Conservation (phyloP, 306 rosid species). For the Citrullus amarus region DNA sequence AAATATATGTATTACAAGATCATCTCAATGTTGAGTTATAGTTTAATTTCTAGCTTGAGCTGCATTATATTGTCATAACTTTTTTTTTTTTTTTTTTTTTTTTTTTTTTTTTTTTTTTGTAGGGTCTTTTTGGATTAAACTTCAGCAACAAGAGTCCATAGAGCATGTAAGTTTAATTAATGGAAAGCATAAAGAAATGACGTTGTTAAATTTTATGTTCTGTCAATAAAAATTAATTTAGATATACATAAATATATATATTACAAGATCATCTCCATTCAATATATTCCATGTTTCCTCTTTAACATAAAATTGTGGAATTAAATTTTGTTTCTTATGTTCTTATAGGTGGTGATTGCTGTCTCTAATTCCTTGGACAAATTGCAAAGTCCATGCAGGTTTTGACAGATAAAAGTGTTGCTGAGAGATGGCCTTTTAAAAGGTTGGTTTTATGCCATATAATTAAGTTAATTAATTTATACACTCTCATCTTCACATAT, state of each 20-base stretch:
- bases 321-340: background rate
- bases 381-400: background rate
- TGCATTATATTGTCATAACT: background rate
- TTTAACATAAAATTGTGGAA: background rate
- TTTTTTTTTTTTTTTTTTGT: background rate
- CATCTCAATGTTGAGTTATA: background rate
- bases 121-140: background rate
- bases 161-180: background rate
- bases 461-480: too few species aligned
- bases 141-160: background rate
- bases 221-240: background rate
- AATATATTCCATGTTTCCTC: background rate
- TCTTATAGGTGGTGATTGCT: slow-evolving; percentile 4
- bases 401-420: slow-evolving; percentile 1
- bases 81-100: background rate
- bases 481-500: too few species aligned
- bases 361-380: slow-evolving; percentile 5
- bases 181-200: background rate
- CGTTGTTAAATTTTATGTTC: background rate
- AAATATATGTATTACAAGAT: too few species aligned
- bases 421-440: background rate
- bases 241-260: too few species aligned
- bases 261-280: background rate
- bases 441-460: background rate
- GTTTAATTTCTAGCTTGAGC: background rate